Percentiles rank a stretch among this genome's conserved stretches.
phyloP scores from a whole-genome alignment of 73 alveolate genomes.

The Uronychia binucleata region DNA sequence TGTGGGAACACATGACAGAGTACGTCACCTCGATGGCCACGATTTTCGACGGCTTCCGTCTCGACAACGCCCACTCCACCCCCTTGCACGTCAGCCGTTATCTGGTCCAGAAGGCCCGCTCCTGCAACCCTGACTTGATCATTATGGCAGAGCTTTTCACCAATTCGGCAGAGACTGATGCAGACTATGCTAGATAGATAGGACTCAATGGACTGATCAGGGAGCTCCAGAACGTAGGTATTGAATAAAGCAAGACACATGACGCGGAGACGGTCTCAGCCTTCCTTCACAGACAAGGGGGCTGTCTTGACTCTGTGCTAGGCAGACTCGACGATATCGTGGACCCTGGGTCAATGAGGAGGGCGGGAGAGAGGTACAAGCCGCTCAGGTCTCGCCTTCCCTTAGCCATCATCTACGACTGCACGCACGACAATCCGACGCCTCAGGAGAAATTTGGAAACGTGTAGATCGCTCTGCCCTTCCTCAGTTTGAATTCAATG shows the following conservation, averaged over 20 bases:
- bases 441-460: constrained; percentile 74
- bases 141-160: constrained; percentile 97
- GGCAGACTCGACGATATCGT: constrained; percentile 78
- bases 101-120: constrained; percentile 88
- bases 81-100: constrained; percentile 90
- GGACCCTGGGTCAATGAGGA: constrained; percentile 27
- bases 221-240: constrained; percentile 70
- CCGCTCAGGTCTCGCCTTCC: constrained; percentile 64
- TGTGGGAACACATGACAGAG: constrained; percentile 92
- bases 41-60: constrained; percentile 93
- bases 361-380: constrained; percentile 52
- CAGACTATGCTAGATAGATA: constrained; percentile 75
- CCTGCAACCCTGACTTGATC: constrained; percentile 85
- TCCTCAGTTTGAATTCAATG: constrained; percentile 76
- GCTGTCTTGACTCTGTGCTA: constrained; percentile 73
- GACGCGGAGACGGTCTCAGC: constrained; percentile 57
- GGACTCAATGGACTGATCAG: constrained; percentile 93
- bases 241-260: constrained; percentile 33
- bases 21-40: constrained; percentile 90
- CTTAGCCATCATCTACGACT: constrained; percentile 86
- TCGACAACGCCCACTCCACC: constrained; percentile 97
- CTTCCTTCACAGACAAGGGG: constrained; percentile 72
- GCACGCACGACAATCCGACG: constrained; percentile 96
- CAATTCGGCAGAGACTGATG: constrained; percentile 81
- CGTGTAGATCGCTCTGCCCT: constrained; percentile 77